Conservation (phyloP, 805 yeast species). For the Metschnikowia reukaufii region DNA sequence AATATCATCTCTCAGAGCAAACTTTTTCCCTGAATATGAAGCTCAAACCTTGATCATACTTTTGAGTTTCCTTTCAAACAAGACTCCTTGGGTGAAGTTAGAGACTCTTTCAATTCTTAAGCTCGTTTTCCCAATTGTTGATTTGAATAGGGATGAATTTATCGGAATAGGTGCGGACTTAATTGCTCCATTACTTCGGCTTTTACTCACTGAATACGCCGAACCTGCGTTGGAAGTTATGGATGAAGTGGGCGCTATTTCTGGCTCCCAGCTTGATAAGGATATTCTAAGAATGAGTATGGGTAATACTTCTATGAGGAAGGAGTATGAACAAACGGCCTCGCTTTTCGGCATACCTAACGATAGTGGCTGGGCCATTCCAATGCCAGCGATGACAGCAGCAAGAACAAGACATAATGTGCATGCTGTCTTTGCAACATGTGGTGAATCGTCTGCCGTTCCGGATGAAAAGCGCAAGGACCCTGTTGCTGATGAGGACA, state of each 20-base stretch:
- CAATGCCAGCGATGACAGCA: conserved; percentile 91
- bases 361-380: conserved; percentile 95
- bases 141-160: conserved; percentile 74
- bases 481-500: conserved; percentile 30
- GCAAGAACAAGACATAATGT: conserved; percentile 88
- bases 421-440: conserved; percentile 91
- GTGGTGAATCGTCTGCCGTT: conserved; percentile 47
- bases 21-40: conserved; percentile 71
- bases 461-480: conserved; percentile 26
- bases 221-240: conserved; percentile 86
- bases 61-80: conserved; percentile 77
- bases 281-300: conserved; percentile 89
- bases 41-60: conserved; percentile 74
- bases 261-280: conserved; percentile 87
- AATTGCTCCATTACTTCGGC: conserved; percentile 82
- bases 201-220: conserved; percentile 80
- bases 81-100: conserved; percentile 70
- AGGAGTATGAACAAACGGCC: conserved; percentile 81
- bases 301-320: conserved; percentile 75
- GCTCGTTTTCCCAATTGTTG: conserved; percentile 72
- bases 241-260: conserved; percentile 80
- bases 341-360: conserved; percentile 94
- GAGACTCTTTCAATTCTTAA: conserved; percentile 79
- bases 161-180: conserved; percentile 92
- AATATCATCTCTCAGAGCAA: conserved; percentile 62